Evolutionary conservation across 805 yeast species (phyloP).

Genomic region (Yarrowia alimentaria): DNA sequence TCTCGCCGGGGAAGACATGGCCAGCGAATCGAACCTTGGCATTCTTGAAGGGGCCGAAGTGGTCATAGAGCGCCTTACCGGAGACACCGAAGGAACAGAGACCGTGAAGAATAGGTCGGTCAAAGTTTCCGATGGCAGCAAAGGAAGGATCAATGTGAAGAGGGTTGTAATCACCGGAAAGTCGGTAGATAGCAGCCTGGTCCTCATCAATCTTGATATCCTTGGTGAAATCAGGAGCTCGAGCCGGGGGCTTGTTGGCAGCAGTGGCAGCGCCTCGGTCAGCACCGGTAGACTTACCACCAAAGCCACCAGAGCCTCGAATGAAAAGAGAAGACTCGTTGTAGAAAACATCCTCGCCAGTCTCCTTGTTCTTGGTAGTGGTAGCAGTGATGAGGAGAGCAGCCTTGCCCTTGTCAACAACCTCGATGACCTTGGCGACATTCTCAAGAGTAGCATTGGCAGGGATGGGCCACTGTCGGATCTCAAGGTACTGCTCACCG

Average conservation of each 20-base stretch:
- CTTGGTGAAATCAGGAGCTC: conserved; percentile 64
- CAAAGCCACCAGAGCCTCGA: conserved; percentile 62
- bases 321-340: conserved; percentile 84
- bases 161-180: conserved; percentile 94
- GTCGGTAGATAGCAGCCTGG: conserved; percentile 85
- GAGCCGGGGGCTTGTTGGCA: conserved; percentile 59
- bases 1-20: conserved; percentile 93
- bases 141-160: conserved; percentile 89
- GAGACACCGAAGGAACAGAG: conserved; percentile 82
- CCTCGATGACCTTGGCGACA: conserved; percentile 63
- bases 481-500: conserved; percentile 89
- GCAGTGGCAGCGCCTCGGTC: conserved; percentile 62
- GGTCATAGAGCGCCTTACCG: conserved; percentile 70
- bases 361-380: conserved; percentile 61
- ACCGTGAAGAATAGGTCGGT: conserved; percentile 88
- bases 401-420: conserved; percentile 81
- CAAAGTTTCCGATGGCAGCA: conserved; percentile 84
- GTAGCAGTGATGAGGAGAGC: conserved; percentile 71
- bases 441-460: conserved; percentile 64
- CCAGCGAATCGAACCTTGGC: conserved; percentile 88
- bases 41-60: conserved; percentile 78
- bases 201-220: conserved; percentile 60
- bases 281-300: conserved; percentile 51
- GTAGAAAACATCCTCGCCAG: conserved; percentile 70
- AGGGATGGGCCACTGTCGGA: conserved; percentile 76